These are phyloP conservation scores for Eleusine coracana DNA, from an alignment of 176 grass and related monocot species.

Conservation along the genomic window DNA sequence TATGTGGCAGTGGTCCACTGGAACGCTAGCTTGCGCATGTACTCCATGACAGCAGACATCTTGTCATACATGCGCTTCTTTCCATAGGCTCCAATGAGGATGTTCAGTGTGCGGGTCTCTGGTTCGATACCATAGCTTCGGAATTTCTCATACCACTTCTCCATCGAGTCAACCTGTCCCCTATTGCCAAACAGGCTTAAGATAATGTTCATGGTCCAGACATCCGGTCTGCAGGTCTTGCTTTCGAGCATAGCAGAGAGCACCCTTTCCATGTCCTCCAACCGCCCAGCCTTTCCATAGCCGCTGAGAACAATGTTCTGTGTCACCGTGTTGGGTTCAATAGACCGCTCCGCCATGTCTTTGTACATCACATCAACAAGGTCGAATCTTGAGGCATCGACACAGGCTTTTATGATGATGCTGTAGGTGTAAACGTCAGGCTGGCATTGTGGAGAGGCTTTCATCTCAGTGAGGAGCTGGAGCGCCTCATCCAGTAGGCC, in stretches of 20 bases:
- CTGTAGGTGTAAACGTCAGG: constrained; percentile 96
- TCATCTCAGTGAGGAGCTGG: constrained; percentile 69
- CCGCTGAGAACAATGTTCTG: constrained; percentile 92
- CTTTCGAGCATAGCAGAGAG: constrained; percentile 72
- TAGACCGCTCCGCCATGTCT: constrained; percentile 70
- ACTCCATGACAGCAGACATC: constrained; percentile 94
- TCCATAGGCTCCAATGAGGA: constrained; percentile 87
- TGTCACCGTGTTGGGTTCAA: constrained; percentile 79
- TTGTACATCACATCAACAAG: constrained; percentile 64
- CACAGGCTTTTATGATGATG: constrained; percentile 80
- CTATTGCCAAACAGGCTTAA: constrained; percentile 82
- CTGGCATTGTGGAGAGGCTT: constrained; percentile 62
- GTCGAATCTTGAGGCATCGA: constrained; percentile 61
- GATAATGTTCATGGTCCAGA: constrained; percentile 98
- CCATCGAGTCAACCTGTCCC: constrained; percentile 72
- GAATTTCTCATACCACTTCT: constrained; percentile 97
- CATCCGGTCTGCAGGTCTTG: constrained; percentile 69
- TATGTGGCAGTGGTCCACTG: constrained; percentile 93
- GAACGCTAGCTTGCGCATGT: constrained; percentile 87
- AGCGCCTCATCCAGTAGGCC: constrained; percentile 69
- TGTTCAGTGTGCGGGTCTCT: constrained; percentile 91
- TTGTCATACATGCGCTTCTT: constrained; percentile 91
- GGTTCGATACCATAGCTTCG: constrained; percentile 79
- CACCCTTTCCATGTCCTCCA: constrained; percentile 84
- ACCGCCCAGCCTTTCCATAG: constrained; percentile 72